Conservation (phyloP, 768 basidiomycete species). For the Lactifluus hygrophoroides region DNA sequence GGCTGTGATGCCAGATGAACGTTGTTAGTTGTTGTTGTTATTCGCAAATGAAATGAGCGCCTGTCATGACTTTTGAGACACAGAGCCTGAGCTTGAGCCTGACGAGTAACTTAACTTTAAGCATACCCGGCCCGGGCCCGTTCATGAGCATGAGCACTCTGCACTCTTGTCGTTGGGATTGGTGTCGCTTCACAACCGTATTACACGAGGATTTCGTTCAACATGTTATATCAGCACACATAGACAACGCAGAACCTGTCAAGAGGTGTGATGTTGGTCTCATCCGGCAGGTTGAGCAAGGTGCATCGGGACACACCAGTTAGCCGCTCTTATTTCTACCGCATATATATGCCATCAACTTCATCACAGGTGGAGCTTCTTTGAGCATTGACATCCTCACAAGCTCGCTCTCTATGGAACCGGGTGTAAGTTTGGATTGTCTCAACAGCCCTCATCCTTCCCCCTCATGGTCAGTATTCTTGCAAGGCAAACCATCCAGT, state of each 20-base stretch:
- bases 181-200: slow-evolving; percentile 14
- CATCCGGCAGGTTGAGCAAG: slow-evolving; percentile 12
- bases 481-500: background rate
- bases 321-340: background rate
- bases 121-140: background rate
- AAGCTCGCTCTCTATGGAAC: background rate
- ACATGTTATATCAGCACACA: slow-evolving; percentile 9
- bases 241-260: slow-evolving; percentile 14
- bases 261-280: slow-evolving; percentile 11
- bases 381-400: background rate
- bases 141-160: slow-evolving; percentile 1
- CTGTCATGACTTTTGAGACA: too few relatives aligned
- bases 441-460: background rate
- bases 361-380: background rate
- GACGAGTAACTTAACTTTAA: too few relatives aligned
- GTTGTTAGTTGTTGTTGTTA: background rate
- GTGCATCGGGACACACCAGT: background rate
- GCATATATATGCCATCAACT: background rate
- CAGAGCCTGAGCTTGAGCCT: too few relatives aligned
- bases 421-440: background rate
- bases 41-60: background rate
- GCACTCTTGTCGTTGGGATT: slow-evolving; percentile 17
- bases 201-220: slow-evolving; percentile 4
- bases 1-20: background rate
- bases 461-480: background rate